Percentiles rank a stretch among this genome's conserved stretches.
phyloP scores from a whole-genome alignment of 2,329 filamentous ascomycete species.

The Arthroderma uncinatum region DNA sequence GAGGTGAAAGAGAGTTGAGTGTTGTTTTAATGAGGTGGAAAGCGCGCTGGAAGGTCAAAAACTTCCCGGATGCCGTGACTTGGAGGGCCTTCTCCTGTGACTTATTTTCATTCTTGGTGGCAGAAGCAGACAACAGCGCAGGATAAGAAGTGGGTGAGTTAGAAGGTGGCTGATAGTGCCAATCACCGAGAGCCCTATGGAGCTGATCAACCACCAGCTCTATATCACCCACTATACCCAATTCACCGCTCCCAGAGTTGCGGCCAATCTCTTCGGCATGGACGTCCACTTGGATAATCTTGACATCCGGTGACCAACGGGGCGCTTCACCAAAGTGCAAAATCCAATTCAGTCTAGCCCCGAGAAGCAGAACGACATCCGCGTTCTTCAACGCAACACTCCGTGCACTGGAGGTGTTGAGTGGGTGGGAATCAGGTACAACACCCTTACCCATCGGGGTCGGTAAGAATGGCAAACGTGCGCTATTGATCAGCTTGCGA shows the following conservation, averaged over 20 bases:
- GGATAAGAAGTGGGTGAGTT: slow-evolving; percentile 26
- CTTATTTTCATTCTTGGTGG: slow-evolving; percentile 38
- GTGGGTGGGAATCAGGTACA: slow-evolving; percentile 42
- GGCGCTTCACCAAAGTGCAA: slow-evolving; percentile 46
- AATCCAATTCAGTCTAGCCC: slow-evolving; percentile 49
- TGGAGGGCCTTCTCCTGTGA: slow-evolving; percentile 34
- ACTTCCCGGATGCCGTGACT: slow-evolving; percentile 24
- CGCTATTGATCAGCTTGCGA: slow-evolving; percentile 36
- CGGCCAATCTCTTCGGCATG: slow-evolving; percentile 44
- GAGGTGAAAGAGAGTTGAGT: slow-evolving; percentile 37
- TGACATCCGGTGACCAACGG: slow-evolving; percentile 41
- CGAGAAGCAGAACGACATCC: slow-evolving; percentile 45
- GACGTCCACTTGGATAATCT: slow-evolving; percentile 47
- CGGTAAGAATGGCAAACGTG: slow-evolving; percentile 45
- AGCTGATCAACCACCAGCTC: slow-evolving; percentile 40
- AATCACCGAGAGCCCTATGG: slow-evolving; percentile 30
- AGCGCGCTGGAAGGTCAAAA: slow-evolving; percentile 41
- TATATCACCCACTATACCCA: slow-evolving; percentile 44
- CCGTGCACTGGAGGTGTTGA: slow-evolving; percentile 44
- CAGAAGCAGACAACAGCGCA: slow-evolving; percentile 22
- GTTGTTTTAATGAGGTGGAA: slow-evolving; percentile 44
- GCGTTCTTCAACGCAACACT: slow-evolving; percentile 44
- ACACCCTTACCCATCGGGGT: slow-evolving; percentile 52
- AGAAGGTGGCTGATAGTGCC: slow-evolving; percentile 33
- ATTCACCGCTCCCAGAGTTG: slow-evolving; percentile 38